Base-by-base conservation (phyloP, 108 stramenopile species). In the Conticribra guillardii region DNA sequence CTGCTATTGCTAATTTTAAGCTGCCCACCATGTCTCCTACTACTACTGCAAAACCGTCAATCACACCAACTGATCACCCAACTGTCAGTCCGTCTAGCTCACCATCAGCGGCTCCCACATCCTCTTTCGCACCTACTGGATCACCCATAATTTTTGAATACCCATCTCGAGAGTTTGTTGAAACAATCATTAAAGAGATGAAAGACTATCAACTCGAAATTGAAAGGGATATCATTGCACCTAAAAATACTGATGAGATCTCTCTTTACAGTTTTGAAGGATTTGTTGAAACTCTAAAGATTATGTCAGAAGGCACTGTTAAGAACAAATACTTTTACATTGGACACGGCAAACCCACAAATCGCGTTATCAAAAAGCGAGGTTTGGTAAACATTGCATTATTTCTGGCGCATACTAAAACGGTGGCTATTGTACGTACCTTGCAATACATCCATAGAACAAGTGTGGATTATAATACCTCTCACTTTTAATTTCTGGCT, bases 261-360 rank as follows among this genome's bases (percentile, higher is more conserved):
- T 46, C 45, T 30, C 45, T 74, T 11, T 74, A 64, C 45, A 59
- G 47, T 21, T 74, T 66, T 44, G 64, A 66, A 34, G 49, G 53
- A 17, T 74, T 74, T 28, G 22, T 51, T 16, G 61, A 52, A 31
- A 45, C 53, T 21, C 62, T 76, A 11, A 24, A 57, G 15, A 33
- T 64, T 3, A 70, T 76, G 50, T 50, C 69, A 29, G 62, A 52
- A 37, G 75, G 71, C 34, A 21, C 64, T 27, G 70, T 52, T 3
- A 34, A 54, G 1, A 51, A 37, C 15, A 71, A 65, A 41, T 65
- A 64, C 45, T 76, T 76, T 33, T 76, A 69, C 32, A 69, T 76
- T 57, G 75, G 75, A 47, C 54, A 71, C n/a, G 62, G 56, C 31
- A 65, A 29, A 26, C 41, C 69, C 28, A 71, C 51, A 22, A 53